Base-by-base conservation (phyloP, 345 rosid genomes). In the Lumnitzera racemosa region DNA sequence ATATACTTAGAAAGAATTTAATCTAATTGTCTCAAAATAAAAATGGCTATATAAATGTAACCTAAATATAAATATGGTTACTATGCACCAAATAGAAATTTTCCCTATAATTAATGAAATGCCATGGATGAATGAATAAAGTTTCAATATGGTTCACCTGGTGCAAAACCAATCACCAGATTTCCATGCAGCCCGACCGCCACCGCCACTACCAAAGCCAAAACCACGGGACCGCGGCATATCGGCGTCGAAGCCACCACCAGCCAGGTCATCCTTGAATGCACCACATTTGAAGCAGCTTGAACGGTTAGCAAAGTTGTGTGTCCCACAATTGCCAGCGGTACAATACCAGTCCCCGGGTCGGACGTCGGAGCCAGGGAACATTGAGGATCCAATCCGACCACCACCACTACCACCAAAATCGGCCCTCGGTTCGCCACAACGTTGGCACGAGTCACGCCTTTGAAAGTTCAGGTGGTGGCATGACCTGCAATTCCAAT, bases 271-370 rank as follows among this genome's bases (percentile, higher is more conserved):
- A 23, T 89, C 96, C 72, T 89, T 91, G 74, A 81, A 80, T 4
- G 83, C 84, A 46, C 95, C 95, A 57, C 95, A 91, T 72, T 84
- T 89, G 87, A 84, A 91, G 87, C 98, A 91, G 52, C 70, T 81
- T 25, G 96, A 91, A 29, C 98, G 91, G 70, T 86, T 89, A 2
- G 98, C 98, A 48, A 89, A 91, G 70, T 91, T 91, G 67, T 89
- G 98, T 4, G 98, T 80, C 16, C 96, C 98, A n/a, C 98, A 91
- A 78, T 80, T 86, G 31, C 82, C 82, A 5, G 79, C 76, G 3
- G 87, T 56, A 82, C 98, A 91, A 68, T 89, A 91, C 98, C 98
- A 91, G 62, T 89, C 96, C n/a, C 98, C 98, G 0, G 96, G 95
- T 53, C 98, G 82, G 58, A 91, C 98, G 47, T 91, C 98, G 11